These are phyloP conservation scores for Globisporangium cylindrosporum DNA, from an alignment of 352 stramenopile genomes.

Conservation along the genomic window DNA sequence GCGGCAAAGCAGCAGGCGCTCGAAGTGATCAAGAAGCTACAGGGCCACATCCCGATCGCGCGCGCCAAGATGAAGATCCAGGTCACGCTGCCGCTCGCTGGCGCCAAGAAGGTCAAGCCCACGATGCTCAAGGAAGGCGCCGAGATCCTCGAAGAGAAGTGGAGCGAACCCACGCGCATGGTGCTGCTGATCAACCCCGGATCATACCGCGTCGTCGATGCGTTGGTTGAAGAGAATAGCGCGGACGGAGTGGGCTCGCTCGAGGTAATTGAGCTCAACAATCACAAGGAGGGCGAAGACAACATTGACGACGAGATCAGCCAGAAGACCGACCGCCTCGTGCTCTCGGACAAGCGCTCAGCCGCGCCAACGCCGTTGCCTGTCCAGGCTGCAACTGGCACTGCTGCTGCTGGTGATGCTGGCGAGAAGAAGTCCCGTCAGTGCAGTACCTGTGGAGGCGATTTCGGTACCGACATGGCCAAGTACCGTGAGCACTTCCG, in stretches of 20 bases:
- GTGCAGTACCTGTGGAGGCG: constrained; percentile 92
- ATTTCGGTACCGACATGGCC: constrained; percentile 82
- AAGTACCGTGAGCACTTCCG: constrained; percentile 94
- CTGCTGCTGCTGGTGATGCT: constrained; percentile 9
- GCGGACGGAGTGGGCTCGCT: constrained; percentile 48
- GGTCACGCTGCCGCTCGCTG: constrained; percentile 53
- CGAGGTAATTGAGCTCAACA: constrained; percentile 93
- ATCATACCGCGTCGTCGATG: constrained; percentile 72
- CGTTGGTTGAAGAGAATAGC: constrained; percentile 66
- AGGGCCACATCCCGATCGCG: constrained; percentile 92
- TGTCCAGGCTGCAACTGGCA: constrained; percentile 5
- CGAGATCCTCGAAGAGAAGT: constrained; percentile 64
- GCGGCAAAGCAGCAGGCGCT: constrained; percentile 96
- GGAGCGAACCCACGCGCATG: constrained; percentile 52
- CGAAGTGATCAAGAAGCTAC: constrained; percentile 95
- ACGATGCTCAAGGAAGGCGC: constrained; percentile 60
- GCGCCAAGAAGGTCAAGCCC: constrained; percentile 54
- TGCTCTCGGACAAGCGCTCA: constrained; percentile 28
- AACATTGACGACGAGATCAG: constrained; percentile 91
- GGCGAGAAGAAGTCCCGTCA: constrained; percentile 49
- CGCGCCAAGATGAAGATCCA: constrained; percentile 97
- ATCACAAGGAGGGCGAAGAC: constrained; percentile 88
- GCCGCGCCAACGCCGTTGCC: constrained; percentile 11
- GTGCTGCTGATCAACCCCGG: constrained; percentile 74
- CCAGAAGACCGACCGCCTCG: constrained; percentile 78